A percentile compares a stretch with the other conserved stretches of the same genome.
Evolutionary conservation across 768 basidiomycete genomes (phyloP).

Genomic region (Calocybe indica): DNA sequence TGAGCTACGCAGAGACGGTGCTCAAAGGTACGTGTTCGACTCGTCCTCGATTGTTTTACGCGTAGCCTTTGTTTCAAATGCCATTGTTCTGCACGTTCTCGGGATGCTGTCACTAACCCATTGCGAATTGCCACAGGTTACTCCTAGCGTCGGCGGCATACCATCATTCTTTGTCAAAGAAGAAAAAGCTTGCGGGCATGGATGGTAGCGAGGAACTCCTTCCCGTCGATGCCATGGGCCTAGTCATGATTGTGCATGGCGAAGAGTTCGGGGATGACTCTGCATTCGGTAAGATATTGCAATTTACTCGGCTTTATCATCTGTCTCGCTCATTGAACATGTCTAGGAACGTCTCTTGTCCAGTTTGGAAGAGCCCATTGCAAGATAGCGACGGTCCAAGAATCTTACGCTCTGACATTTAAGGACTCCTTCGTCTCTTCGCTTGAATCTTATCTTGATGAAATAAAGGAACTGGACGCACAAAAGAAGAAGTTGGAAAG

Average conservation of each 20-base stretch:
- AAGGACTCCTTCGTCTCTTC: conserved; percentile 69
- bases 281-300: conserved; percentile 47
- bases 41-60: too few species aligned
- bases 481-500: conserved; percentile 86
- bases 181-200: conserved; percentile 58
- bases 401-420: conserved; percentile 68
- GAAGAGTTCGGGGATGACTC: conserved; percentile 78
- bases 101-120: neutral
- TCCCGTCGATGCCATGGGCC: conserved; percentile 72
- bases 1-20: conserved; percentile 70
- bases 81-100: neutral
- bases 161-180: conserved; percentile 67
- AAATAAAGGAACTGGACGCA: conserved; percentile 78
- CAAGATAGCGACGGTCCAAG: conserved; percentile 80
- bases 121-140: conserved; percentile 38
- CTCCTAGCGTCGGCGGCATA: conserved; percentile 68
- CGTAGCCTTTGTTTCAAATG: too few species aligned
- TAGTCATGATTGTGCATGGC: conserved; percentile 84
- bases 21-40: conserved; percentile 50
- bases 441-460: conserved; percentile 57
- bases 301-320: neutral
- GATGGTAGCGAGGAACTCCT: conserved; percentile 68
- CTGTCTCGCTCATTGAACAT: neutral
- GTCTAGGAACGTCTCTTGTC: conserved; percentile 62
- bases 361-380: conserved; percentile 80